Conservation (phyloP, 2,329 filamentous ascomycete species). For the Colletotrichum coccodes region DNA sequence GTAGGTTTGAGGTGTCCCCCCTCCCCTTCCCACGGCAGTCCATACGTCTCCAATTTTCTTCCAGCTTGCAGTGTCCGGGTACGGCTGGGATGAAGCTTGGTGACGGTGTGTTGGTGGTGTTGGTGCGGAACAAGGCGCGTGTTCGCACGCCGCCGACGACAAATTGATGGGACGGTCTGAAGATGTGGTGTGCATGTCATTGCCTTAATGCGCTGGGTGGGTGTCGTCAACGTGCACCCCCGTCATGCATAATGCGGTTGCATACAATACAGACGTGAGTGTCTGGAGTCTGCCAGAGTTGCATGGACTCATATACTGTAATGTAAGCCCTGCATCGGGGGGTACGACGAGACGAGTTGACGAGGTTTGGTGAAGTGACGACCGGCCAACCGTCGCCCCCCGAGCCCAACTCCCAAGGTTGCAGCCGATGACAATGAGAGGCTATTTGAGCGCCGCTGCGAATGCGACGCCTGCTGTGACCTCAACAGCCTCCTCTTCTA, state of each 20-base stretch:
- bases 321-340: too few species aligned
- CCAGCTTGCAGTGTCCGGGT: slow-evolving; percentile 3
- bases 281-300: not conserved
- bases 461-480: not conserved
- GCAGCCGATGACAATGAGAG: not conserved
- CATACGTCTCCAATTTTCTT: not conserved
- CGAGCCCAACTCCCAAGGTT: not conserved
- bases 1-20: not conserved
- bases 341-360: too few species aligned
- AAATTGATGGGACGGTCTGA: slow-evolving; percentile 20
- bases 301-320: too few species aligned
- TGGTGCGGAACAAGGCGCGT: slow-evolving; percentile 12
- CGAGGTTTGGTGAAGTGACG: not conserved
- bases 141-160: slow-evolving; percentile 11
- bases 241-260: not conserved
- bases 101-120: slow-evolving; percentile 15
- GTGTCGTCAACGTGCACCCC: slow-evolving; percentile 1
- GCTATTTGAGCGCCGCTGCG: not conserved
- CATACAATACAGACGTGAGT: not conserved
- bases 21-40: not conserved
- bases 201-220: slow-evolving; percentile 26
- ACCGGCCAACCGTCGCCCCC: not conserved
- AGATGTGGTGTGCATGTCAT: slow-evolving; percentile 26
- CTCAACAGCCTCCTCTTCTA: slow-evolving; percentile 1
- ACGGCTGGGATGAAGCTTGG: slow-evolving; percentile 13